Evolutionary conservation across 2,329 filamentous ascomycete species (phyloP), one percentile per base, ranked within the genome.

Genomic region (Orbilia ellipsospora): DNA sequence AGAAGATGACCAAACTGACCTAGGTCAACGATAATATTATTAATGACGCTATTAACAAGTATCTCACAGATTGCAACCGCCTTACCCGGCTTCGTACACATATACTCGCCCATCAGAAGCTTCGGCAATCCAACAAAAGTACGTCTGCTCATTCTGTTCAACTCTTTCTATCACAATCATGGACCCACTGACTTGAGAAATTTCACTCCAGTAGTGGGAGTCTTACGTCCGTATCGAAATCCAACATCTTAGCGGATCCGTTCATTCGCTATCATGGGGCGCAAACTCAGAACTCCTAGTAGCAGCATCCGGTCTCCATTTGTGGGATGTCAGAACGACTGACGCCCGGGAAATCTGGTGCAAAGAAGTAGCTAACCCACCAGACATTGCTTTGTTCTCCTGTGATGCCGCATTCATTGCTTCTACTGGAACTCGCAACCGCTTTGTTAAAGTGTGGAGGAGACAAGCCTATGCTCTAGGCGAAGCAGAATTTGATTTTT

Each of bases 371-470:
- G 90, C 94, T 1, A 93, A 87, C 80, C 86, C 90, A 0, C 88
- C 88, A 44, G 91, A 91, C 80, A 88, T 90, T 69, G 93, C 93
- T 1, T 85, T 87, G 7, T 89, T 97, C 78, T 97, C 94, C 0
- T 92, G 92, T 77, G 94, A 97, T 81, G 94, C 92, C 12, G 90
- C 90, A 18, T 89, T 96, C 75, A 92, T 98, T 63, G 94, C 93
- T 16, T 94, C 92, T 0, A 88, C 91, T 12, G 91, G 93, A 50
- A 85, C 86, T 59, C 88, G 92, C 80, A 95, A 98, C 82, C 87
- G 90, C 61, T 84, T 98, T 18, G 89, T 96, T 78, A 98, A 99
- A 83, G 88, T 98, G 79, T 99, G 96, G 95, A 89, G 93, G 77
- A 88, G 94, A 63, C 84, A 96, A 23, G 91, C 91, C 7, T 97